phyloP scores from a whole-genome alignment of 129 eudicot genomes.

The Saussurea involucrata region DNA sequence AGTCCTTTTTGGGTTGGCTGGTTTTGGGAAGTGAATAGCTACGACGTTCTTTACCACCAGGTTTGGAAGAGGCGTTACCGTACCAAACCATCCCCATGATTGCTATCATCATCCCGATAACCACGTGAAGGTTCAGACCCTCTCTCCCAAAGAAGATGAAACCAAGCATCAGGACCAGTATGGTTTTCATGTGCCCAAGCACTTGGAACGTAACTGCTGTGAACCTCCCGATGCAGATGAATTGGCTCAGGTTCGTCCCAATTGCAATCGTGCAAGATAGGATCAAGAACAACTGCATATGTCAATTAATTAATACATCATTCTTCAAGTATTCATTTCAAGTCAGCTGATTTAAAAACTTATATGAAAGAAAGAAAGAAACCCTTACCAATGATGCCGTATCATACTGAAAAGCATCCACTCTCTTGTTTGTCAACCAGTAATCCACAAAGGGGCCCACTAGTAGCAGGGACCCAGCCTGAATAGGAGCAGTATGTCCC shows the following conservation, averaged over 20 bases:
- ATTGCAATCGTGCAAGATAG: conserved; percentile 44
- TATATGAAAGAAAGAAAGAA: background rate
- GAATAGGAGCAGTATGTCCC: conserved; percentile 77
- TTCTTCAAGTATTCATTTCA: background rate
- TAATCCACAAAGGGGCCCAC: conserved; percentile 70
- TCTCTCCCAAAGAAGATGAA: conserved; percentile 66
- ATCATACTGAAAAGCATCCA: conserved; percentile 53
- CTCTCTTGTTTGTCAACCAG: conserved; percentile 61
- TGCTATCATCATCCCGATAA: conserved; percentile 46
- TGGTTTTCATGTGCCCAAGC: conserved; percentile 80
- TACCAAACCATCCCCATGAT: conserved; percentile 51
- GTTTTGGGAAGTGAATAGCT: conserved; percentile 33
- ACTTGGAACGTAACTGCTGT: conserved; percentile 76
- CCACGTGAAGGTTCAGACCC: conserved; percentile 66
- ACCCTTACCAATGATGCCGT: conserved; percentile 50
- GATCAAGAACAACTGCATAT: conserved; percentile 32
- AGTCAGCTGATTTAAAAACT: background rate
- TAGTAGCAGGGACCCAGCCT: conserved; percentile 65
- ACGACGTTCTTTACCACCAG: conserved; percentile 51
- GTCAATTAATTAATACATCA: background rate
- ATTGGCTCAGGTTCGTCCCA: conserved; percentile 40
- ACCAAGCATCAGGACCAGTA: conserved; percentile 59
- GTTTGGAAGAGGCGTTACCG: conserved; percentile 49
- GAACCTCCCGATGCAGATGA: conserved; percentile 43
- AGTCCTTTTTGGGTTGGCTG: conserved; percentile 34